A percentile compares a stretch with the other conserved stretches of the same genome.
Evolutionary conservation across 2,329 filamentous ascomycete genomes (phyloP).

Genomic region (Pseudocercospora cruenta): DNA sequence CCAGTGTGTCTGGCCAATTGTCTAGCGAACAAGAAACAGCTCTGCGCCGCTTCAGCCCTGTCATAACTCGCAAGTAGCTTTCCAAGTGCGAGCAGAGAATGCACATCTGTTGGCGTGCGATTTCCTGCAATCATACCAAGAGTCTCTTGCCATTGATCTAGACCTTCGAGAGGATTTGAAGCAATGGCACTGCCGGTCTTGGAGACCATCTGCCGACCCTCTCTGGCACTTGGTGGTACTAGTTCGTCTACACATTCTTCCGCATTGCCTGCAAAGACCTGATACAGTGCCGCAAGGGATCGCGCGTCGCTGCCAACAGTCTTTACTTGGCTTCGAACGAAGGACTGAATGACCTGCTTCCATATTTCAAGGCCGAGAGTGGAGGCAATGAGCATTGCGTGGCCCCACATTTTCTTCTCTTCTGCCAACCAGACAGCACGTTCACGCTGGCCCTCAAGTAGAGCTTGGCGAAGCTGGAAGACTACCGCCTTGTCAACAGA

Average conservation of each 20-base stretch:
- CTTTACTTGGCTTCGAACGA: conserved; percentile 94
- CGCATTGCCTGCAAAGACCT: conserved; percentile 88
- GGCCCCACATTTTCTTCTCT: conserved; percentile 92
- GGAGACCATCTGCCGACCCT: conserved; percentile 87
- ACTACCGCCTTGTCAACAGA: conserved; percentile 70
- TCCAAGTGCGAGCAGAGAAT: conserved; percentile 78
- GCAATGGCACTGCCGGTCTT: conserved; percentile 65
- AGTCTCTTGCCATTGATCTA: conserved; percentile 94
- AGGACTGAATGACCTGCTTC: conserved; percentile 92
- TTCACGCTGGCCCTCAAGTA: conserved; percentile 82
- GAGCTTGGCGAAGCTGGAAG: conserved; percentile 70
- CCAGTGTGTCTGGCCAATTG: conserved; percentile 74
- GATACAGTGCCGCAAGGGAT: conserved; percentile 87
- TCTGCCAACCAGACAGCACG: conserved; percentile 92
- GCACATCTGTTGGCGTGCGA: conserved; percentile 76
- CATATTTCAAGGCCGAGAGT: conserved; percentile 75
- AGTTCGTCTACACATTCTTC: conserved; percentile 96
- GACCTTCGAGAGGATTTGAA: conserved; percentile 76
- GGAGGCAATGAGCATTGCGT: conserved; percentile 88
- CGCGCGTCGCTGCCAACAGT: conserved; percentile 76
- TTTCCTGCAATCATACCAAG: conserved; percentile 85
- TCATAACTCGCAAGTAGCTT: conserved; percentile 83
- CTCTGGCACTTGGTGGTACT: conserved; percentile 87
- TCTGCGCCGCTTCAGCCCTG: conserved; percentile 86
- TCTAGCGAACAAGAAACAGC: conserved; percentile 88